A percentile compares a stretch with the other conserved stretches of the same genome.
Evolutionary conservation across 2,329 filamentous ascomycete species (phyloP).

Genomic region (Nemania bipapillata): DNA sequence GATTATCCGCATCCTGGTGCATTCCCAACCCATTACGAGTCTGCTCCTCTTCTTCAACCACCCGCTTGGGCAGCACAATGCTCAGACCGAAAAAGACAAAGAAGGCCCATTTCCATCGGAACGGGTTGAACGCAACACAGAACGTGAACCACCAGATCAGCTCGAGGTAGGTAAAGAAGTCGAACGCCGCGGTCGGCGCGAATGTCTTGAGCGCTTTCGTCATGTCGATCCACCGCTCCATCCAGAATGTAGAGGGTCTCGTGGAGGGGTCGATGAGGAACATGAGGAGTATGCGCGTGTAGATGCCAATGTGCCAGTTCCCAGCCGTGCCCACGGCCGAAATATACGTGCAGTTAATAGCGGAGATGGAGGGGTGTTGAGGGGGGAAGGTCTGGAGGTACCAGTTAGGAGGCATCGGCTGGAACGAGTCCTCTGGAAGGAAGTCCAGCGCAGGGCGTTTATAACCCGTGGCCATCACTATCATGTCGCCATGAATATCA

Average conservation of each 20-base stretch:
- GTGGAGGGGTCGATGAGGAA: conserved; percentile 83
- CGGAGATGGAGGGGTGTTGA: conserved; percentile 75
- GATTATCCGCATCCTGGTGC: conserved; percentile 45
- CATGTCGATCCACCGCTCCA: conserved; percentile 89
- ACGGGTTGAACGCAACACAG: conserved; percentile 81
- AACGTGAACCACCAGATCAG: conserved; percentile 87
- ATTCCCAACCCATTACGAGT: conserved; percentile 65
- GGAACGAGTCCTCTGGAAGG: conserved; percentile 77
- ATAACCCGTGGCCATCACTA: conserved; percentile 86
- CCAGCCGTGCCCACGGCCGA: conserved; percentile 83
- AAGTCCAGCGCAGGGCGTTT: conserved; percentile 78
- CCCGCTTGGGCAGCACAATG: conserved; percentile 69
- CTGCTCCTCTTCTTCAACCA: conserved; percentile 74
- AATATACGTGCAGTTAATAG: conserved; percentile 83
- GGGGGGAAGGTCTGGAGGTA: conserved; percentile 89
- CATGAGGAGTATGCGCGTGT: conserved; percentile 86
- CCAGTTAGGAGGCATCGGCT: conserved; percentile 77
- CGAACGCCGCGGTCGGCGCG: conserved; percentile 79
- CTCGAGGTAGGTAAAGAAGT: conserved; percentile 90
- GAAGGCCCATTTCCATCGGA: conserved; percentile 88
- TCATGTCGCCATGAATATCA: conserved; percentile 76
- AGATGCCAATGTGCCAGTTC: conserved; percentile 91
- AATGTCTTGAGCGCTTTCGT: conserved; percentile 75
- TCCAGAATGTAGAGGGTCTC: conserved; percentile 76
- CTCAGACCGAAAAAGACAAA: conserved; percentile 85